Evolutionary conservation across 306 rosid genomes (phyloP).

Genomic region (Dicorynia guianensis): DNA sequence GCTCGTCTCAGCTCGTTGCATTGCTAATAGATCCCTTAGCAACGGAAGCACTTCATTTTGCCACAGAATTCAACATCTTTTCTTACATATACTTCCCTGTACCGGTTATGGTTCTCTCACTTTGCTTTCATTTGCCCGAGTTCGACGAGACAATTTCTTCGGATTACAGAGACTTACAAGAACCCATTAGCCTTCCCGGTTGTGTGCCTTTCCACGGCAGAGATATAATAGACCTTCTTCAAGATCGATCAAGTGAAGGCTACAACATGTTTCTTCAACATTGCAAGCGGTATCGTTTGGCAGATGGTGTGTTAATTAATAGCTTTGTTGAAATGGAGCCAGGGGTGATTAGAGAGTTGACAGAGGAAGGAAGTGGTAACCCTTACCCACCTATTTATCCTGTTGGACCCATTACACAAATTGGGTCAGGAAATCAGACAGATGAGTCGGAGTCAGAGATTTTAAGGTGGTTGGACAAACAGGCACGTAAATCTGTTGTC

Average conservation of each 20-base stretch:
- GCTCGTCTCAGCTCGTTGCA: constrained; percentile 18
- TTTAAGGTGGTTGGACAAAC: constrained; percentile 42
- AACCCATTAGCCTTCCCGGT: constrained; percentile 45
- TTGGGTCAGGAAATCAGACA: constrained; percentile 1
- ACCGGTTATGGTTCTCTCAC: constrained; percentile 47
- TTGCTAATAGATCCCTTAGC: constrained; percentile 44
- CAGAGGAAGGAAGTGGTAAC: neutral
- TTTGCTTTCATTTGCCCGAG: constrained; percentile 42
- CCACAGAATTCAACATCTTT: constrained; percentile 27
- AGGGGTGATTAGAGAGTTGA: constrained; percentile 29
- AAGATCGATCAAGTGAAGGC: constrained; percentile 23
- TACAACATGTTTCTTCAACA: constrained; percentile 37
- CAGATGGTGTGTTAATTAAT: constrained; percentile 46
- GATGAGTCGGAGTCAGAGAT: constrained; percentile 15
- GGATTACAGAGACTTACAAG: constrained; percentile 42
- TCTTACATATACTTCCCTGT: constrained; percentile 50
- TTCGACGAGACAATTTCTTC: constrained; percentile 40
- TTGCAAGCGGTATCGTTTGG: constrained; percentile 34
- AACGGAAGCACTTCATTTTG: constrained; percentile 32
- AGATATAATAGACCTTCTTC: constrained; percentile 42
- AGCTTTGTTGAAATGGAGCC: constrained; percentile 44
- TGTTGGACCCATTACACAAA: constrained; percentile 53
- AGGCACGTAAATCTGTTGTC: constrained; percentile 31
- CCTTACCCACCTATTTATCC: constrained; percentile 36
- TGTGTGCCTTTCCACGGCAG: constrained; percentile 42